Evolutionary conservation across 257 asterid species (phyloP).

Genomic region (Scutellaria baicalensis): DNA sequence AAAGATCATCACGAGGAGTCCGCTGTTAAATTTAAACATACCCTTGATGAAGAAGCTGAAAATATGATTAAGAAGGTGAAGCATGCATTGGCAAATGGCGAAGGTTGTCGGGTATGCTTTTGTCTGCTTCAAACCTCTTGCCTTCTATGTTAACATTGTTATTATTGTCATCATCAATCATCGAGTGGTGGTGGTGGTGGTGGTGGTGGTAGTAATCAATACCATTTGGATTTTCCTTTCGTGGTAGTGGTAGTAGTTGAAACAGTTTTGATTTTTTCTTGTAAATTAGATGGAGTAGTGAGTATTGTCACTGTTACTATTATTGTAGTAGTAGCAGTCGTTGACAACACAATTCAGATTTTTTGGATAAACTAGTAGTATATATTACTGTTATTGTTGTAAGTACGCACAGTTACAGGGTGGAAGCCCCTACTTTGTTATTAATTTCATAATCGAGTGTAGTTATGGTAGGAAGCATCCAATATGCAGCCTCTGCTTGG

Average conservation of each 20-base stretch:
- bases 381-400: background rate
- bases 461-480: background rate
- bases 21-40: constrained; percentile 48
- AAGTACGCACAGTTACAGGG: background rate
- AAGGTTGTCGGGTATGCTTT: constrained; percentile 87
- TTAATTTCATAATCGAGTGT: constrained; percentile 8
- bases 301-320: too few species aligned
- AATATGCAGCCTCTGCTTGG: background rate
- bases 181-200: too few species aligned
- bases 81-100: constrained; percentile 76
- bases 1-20: constrained; percentile 68
- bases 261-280: too few species aligned
- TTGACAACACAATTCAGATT: too few species aligned
- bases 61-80: constrained; percentile 72
- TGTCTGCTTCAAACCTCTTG: background rate
- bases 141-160: background rate
- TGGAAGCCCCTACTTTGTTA: background rate
- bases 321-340: too few species aligned
- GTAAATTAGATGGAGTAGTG: too few species aligned
- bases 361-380: too few species aligned
- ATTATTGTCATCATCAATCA: background rate
- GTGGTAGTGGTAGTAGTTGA: too few species aligned
- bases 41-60: constrained; percentile 80
- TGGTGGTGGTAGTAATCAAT: too few species aligned
- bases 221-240: too few species aligned